Percentiles rank a stretch among this genome's conserved stretches.
phyloP scores from a whole-genome alignment of 495 filamentous ascomycete genomes.

The Extremus antarcticus region DNA sequence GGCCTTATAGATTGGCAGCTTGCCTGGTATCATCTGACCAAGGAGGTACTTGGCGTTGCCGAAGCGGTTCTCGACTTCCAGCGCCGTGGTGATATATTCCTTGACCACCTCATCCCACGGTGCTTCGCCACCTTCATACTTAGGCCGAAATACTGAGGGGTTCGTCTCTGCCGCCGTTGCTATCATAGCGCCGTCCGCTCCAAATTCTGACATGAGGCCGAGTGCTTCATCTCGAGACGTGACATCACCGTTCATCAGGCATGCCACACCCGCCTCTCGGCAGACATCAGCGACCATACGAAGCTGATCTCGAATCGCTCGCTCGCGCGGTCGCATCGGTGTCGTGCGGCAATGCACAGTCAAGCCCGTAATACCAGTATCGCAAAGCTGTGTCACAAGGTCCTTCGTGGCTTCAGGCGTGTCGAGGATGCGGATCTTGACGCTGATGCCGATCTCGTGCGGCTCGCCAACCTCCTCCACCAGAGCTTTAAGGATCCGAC shows the following conservation, averaged over 20 bases:
- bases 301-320: constrained; percentile 76
- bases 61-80: constrained; percentile 73
- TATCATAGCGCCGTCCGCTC: constrained; percentile 93
- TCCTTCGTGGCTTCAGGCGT: constrained; percentile 57
- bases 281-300: constrained; percentile 69
- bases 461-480: constrained; percentile 64
- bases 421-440: constrained; percentile 87
- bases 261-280: constrained; percentile 70
- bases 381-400: constrained; percentile 62
- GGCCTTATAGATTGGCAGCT: constrained; percentile 44
- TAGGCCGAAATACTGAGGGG: constrained; percentile 63
- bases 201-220: constrained; percentile 57
- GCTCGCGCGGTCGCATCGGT: constrained; percentile 82
- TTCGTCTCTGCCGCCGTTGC: constrained; percentile 84
- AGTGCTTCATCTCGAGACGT: constrained; percentile 54
- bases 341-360: constrained; percentile 94
- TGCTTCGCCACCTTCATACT: constrained; percentile 51
- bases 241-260: constrained; percentile 92
- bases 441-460: constrained; percentile 79
- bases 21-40: constrained; percentile 75
- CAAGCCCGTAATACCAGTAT: constrained; percentile 80
- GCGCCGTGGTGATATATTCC: constrained; percentile 56
- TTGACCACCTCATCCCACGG: constrained; percentile 66
- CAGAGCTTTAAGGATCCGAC: constrained; percentile 67
- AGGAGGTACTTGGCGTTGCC: constrained; percentile 87